A percentile compares a stretch with the other conserved stretches of the same genome.
Evolutionary conservation across 1,284 basidiomycete species (phyloP).

Genomic region (Puccinia polysora): DNA sequence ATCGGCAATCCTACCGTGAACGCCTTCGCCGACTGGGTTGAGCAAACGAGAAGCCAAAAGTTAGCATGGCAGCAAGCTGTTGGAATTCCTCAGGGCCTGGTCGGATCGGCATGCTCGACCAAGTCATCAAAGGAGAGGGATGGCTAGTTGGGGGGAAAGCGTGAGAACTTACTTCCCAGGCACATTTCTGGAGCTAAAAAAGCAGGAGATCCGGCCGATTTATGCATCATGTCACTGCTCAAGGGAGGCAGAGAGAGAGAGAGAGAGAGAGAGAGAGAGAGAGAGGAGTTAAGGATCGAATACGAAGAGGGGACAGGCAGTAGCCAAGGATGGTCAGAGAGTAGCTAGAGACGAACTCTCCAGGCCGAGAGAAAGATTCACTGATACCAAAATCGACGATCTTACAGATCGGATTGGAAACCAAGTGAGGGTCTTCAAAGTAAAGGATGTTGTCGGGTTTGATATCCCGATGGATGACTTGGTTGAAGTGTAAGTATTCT

Average conservation of each 20-base stretch:
- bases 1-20: conserved; percentile 7
- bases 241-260: not conserved
- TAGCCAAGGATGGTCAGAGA: not conserved
- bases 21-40: not conserved
- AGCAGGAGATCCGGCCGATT: conserved; percentile 25
- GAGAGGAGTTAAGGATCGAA: not conserved
- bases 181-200: conserved; percentile 30
- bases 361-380: not conserved
- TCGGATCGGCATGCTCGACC: too few relatives aligned
- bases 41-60: not conserved
- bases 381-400: conserved; percentile 33
- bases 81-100: too few relatives aligned
- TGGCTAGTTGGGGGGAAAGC: not conserved
- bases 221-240: conserved; percentile 12
- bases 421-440: conserved; percentile 10
- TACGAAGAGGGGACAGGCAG: not conserved
- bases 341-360: not conserved
- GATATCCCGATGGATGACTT: conserved; percentile 26
- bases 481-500: conserved; percentile 28
- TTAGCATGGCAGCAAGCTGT: too few relatives aligned
- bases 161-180: conserved; percentile 1
- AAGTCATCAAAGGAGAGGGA: too few relatives aligned
- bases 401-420: conserved; percentile 5
- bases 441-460: conserved; percentile 33
- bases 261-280: not conserved